Conservation (phyloP, 108 stramenopile genomes). For the Fistulifera solaris region DNA sequence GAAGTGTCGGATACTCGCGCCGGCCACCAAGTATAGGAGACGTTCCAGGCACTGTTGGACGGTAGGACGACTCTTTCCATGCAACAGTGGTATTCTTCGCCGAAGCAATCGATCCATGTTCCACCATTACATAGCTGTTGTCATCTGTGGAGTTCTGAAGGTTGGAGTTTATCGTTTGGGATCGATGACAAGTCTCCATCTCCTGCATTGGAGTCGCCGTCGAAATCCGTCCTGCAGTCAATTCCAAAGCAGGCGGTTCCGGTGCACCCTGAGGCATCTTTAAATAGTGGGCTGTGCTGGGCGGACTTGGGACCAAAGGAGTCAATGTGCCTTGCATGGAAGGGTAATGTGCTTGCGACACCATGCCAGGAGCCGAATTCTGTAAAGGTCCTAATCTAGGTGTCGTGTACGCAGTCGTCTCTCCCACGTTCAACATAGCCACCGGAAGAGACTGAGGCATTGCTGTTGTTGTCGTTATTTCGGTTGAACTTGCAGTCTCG, state of each 20-base stretch:
- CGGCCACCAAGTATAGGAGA: neutral
- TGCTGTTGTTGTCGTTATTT: constrained; percentile 18
- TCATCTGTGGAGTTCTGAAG: constrained; percentile 25
- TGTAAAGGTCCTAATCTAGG: too few species aligned
- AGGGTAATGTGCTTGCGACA: too few species aligned
- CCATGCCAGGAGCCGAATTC: neutral
- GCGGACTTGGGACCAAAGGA: constrained; percentile 32
- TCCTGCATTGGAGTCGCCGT: neutral
- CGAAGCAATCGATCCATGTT: constrained; percentile 28
- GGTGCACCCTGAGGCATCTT: neutral
- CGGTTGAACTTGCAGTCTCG: constrained; percentile 17
- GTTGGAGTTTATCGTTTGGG: neutral
- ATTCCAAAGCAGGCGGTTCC: neutral
- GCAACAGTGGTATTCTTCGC: neutral
- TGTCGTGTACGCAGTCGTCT: too few species aligned
- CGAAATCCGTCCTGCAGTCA: neutral
- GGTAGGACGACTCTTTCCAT: too few species aligned
- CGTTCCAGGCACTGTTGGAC: too few species aligned
- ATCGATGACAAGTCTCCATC: constrained; percentile 8
- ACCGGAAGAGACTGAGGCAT: neutral
- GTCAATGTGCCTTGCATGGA: constrained; percentile 10
- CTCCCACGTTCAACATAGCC: too few species aligned
- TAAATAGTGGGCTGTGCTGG: neutral
- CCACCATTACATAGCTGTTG: constrained; percentile 77
- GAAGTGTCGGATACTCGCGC: constrained; percentile 14